phyloP scores from a whole-genome alignment of 1,284 basidiomycete species.

The Cutaneotrichosporon sp. region DNA sequence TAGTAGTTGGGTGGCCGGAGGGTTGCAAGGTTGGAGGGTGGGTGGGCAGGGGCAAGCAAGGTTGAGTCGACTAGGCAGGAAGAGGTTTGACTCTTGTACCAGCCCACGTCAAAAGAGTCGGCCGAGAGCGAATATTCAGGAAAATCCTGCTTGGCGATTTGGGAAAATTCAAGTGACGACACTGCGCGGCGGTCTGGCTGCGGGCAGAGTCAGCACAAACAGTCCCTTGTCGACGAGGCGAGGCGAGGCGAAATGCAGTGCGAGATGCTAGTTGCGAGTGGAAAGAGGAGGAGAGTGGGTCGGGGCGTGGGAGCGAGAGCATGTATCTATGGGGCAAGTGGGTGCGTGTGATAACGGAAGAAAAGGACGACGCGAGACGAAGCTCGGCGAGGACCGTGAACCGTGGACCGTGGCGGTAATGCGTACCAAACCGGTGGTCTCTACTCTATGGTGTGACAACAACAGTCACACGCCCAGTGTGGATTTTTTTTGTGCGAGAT shows the following conservation, averaged over 20 bases:
- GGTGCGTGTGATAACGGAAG: constrained; percentile 1
- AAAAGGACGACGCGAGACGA: not conserved
- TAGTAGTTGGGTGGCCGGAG: no score
- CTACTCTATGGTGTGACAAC: no score
- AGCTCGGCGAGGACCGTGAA: not conserved
- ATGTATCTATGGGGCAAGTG: not conserved
- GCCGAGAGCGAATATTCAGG: constrained; percentile 6
- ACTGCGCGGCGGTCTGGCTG: not conserved
- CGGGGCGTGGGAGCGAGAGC: not conserved
- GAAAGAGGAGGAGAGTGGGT: not conserved
- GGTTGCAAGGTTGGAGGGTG: not conserved
- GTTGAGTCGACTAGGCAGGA: not conserved
- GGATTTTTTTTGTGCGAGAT: not conserved
- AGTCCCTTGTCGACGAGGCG: not conserved
- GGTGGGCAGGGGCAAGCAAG: not conserved
- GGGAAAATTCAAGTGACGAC: constrained; percentile 1
- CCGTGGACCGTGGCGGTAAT: not conserved
- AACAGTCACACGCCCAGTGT: not conserved
- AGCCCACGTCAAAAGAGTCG: not conserved
- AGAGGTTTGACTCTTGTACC: not conserved
- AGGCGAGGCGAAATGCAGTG: not conserved
- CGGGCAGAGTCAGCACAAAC: not conserved
- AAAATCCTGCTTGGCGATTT: not conserved
- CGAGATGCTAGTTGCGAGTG: not conserved
- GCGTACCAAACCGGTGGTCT: not conserved